These are phyloP conservation scores for Fusarium nanum DNA, from an alignment of 2,329 filamentous ascomycete genomes.

Conservation along the genomic window DNA sequence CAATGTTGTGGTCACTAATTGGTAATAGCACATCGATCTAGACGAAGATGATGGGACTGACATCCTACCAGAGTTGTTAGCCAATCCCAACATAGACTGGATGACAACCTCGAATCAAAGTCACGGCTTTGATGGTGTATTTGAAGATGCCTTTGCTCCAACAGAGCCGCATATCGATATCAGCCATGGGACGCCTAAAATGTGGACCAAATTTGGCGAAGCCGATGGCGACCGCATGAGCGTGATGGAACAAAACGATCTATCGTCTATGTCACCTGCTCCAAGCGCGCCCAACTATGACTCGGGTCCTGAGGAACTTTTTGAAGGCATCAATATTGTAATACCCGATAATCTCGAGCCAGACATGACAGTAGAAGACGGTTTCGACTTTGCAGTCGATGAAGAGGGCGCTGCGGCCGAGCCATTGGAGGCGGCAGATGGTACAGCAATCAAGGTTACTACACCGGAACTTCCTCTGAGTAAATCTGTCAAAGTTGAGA, in stretches of 20 bases:
- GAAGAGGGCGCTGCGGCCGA: conserved; percentile 8
- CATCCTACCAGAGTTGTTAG: conserved; percentile 6
- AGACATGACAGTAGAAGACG: background rate
- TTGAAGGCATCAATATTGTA: conserved; percentile 14
- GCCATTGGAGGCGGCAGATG: conserved; percentile 3
- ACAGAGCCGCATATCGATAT: background rate
- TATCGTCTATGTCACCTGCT: conserved; percentile 15
- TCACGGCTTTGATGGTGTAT: conserved; percentile 15
- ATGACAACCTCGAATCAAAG: background rate
- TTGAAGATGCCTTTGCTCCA: conserved; percentile 18
- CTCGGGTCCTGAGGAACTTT: conserved; percentile 6
- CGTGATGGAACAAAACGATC: conserved; percentile 7
- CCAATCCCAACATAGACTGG: conserved; percentile 12
- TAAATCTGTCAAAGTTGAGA: conserved; percentile 39
- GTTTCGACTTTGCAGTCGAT: background rate
- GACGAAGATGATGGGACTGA: conserved; percentile 16
- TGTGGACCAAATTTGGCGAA: conserved; percentile 39
- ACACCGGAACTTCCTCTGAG: background rate
- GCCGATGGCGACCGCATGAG: conserved; percentile 22
- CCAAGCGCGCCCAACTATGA: conserved; percentile 4
- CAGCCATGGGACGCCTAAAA: conserved; percentile 7
- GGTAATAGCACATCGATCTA: conserved; percentile 11
- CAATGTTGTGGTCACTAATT: background rate
- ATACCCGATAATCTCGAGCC: conserved; percentile 8
- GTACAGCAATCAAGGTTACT: background rate